phyloP scores from a whole-genome alignment of 2,329 filamentous ascomycete genomes.

The Paradendryphiella salina region DNA sequence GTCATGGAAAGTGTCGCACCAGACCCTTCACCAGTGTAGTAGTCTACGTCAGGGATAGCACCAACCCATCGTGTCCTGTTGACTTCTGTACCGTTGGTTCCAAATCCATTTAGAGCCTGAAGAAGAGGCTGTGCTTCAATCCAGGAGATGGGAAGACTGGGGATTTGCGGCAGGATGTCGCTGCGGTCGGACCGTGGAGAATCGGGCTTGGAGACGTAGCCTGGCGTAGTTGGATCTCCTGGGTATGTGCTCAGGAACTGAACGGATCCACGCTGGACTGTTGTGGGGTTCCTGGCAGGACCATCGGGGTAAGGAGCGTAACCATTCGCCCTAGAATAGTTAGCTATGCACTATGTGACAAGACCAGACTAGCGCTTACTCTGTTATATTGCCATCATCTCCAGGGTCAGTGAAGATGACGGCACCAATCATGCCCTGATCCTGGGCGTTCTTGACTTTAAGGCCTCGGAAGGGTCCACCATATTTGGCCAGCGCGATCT shows the following conservation, averaged over 20 bases:
- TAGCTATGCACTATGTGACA: not conserved
- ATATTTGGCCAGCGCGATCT: slow-evolving; percentile 54
- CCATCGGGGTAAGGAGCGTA: slow-evolving; percentile 50
- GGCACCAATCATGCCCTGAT: slow-evolving; percentile 51
- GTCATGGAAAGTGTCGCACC: slow-evolving; percentile 47
- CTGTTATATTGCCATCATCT: slow-evolving; percentile 54
- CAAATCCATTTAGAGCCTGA: slow-evolving; percentile 79
- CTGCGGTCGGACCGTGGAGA: slow-evolving; percentile 70
- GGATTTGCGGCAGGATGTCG: slow-evolving; percentile 71
- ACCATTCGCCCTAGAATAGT: slow-evolving; percentile 44
- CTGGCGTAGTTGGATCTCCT: slow-evolving; percentile 47
- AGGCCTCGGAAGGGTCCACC: slow-evolving; percentile 52
- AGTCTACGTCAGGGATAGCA: slow-evolving; percentile 42
- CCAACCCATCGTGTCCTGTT: slow-evolving; percentile 48
- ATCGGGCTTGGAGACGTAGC: slow-evolving; percentile 83
- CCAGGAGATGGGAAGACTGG: slow-evolving; percentile 85
- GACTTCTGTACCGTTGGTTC: slow-evolving; percentile 58
- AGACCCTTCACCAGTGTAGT: slow-evolving; percentile 56
- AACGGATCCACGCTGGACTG: slow-evolving; percentile 53
- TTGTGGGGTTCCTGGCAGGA: slow-evolving; percentile 51
- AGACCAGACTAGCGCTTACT: slow-evolving; percentile 13
- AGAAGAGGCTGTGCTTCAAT: slow-evolving; percentile 78
- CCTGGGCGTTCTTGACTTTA: slow-evolving; percentile 55
- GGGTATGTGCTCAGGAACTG: slow-evolving; percentile 65
- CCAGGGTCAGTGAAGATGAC: slow-evolving; percentile 53